Conservation (phyloP, 2,329 filamentous ascomycete species). For the Hymenoscyphus fraxineus region DNA sequence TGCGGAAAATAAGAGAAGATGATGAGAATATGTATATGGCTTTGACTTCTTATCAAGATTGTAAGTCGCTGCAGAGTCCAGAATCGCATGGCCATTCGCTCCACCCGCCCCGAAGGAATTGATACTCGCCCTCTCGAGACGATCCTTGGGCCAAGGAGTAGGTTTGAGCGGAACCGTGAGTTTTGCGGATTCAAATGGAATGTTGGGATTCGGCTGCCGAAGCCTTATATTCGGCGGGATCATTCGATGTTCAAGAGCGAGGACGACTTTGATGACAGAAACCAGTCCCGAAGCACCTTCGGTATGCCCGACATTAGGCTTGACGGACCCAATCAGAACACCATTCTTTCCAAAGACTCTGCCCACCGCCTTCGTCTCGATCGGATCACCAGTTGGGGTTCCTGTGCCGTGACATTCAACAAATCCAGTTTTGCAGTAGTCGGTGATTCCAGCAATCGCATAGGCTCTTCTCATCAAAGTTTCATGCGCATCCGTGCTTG, state of each 20-base stretch:
- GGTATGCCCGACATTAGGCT: conserved; percentile 30
- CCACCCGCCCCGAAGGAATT: conserved; percentile 29
- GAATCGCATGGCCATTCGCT: conserved; percentile 19
- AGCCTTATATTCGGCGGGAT: conserved; percentile 31
- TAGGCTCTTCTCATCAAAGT: conserved; percentile 31
- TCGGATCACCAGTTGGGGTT: conserved; percentile 17
- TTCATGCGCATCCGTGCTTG: conserved; percentile 37
- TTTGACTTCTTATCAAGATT: not conserved
- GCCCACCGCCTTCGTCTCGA: conserved; percentile 14
- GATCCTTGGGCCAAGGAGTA: conserved; percentile 12
- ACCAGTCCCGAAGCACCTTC: conserved; percentile 24
- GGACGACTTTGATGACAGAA: conserved; percentile 21
- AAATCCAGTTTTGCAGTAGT: conserved; percentile 15
- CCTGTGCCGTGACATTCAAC: conserved; percentile 24
- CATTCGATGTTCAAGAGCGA: conserved; percentile 31
- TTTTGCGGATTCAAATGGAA: conserved; percentile 24
- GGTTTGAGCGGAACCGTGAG: conserved; percentile 12
- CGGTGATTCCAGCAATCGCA: conserved; percentile 19
- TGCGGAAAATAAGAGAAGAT: conserved; percentile 8
- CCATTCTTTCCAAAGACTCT: conserved; percentile 3
- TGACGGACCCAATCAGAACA: conserved; percentile 26
- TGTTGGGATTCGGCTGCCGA: conserved; percentile 13
- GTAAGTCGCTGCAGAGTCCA: conserved; percentile 5
- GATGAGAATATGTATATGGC: not conserved
- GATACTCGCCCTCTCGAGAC: conserved; percentile 16